Evolutionary conservation across 129 eudicot species (phyloP), one percentile per base, ranked within the genome.

Genomic region (Helichrysum umbraculigerum): DNA sequence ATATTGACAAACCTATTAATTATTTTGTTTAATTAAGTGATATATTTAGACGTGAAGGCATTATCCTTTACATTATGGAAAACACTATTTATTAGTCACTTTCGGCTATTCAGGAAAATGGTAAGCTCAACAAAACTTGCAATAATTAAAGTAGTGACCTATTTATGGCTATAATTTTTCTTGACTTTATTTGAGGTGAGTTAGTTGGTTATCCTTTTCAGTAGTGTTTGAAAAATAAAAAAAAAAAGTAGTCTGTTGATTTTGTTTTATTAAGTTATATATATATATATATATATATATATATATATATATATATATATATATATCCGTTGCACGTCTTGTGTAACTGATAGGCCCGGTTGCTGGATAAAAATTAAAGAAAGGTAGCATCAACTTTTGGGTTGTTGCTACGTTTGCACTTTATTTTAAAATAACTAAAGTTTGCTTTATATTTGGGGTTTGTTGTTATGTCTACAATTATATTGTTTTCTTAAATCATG

Each of bases 371-470:
- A 39, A 28, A 63, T 44, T 44, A 30, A 72, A 34, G 35, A 54
- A 21, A 9, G 61, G 71, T 29, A 6, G 47, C 64, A 44, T 75
- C 64, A 44, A 30, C n/a, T 33, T 75, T 64, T 20, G 79, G 51
- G 32, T 47, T 47, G 12, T 75, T 66, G 52, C 10, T 75, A 75
- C 51, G 72, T 75, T 64, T 75, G 63, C 64, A 64, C 10, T 4
- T 7, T 47, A 9, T 17, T 37, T 64, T 61, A 60, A 44, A 61
- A 32, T 21, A 71, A 71, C n/a, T 39, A 56, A 72, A 56, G 20
- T 34, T 34, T 72, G 66, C 76, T 72, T 67, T 54, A 20, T 56
- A 17, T 72, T 32, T 54, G 64, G 19, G 22, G 66, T 72, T 56
- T 56, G 50, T 72, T 72, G 33, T 72, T 72, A 72, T 72, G 32